Evolutionary conservation across 371 early-diverging fungal species (phyloP).

Genomic region (Haplosporangium sp.): DNA sequence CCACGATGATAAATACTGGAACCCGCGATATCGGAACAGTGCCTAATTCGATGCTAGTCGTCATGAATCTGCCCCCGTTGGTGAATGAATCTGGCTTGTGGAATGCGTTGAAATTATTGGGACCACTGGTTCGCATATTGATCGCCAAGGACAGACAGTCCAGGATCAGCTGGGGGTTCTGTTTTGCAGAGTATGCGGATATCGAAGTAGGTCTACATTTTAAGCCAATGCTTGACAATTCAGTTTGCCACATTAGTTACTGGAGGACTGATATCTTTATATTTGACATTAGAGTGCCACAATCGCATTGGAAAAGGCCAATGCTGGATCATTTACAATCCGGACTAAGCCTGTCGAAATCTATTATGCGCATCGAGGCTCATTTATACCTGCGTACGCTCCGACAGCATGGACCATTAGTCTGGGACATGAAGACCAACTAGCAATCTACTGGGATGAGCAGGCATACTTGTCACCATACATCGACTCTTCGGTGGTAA

Average conservation of each 20-base stretch:
- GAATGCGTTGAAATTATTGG: constrained; percentile 29
- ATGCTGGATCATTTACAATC: constrained; percentile 14
- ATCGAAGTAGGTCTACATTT: constrained; percentile 21
- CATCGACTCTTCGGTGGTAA: constrained; percentile 5
- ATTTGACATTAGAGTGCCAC: constrained; percentile 19
- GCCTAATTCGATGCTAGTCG: constrained; percentile 36
- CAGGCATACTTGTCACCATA: constrained; percentile 47
- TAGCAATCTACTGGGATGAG: constrained; percentile 52
- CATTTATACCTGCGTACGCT: constrained; percentile 50
- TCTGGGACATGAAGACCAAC: constrained; percentile 23
- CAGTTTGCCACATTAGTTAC: not conserved
- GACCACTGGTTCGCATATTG: constrained; percentile 35
- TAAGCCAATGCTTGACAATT: not conserved
- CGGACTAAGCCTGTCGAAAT: constrained; percentile 30
- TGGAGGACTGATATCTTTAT: no score
- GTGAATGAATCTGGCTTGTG: constrained; percentile 42
- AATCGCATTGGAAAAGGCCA: constrained; percentile 31
- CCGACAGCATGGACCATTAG: constrained; percentile 44
- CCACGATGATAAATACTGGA: constrained; percentile 23
- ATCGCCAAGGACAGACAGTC: constrained; percentile 42
- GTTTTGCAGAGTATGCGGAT: constrained; percentile 41
- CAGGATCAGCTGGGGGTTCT: constrained; percentile 37
- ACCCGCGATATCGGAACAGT: constrained; percentile 46
- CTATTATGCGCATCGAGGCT: constrained; percentile 43
- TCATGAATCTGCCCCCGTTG: constrained; percentile 30